Evolutionary conservation across 495 filamentous ascomycete species (phyloP).

Genomic region (Neurospora tetraspora): DNA sequence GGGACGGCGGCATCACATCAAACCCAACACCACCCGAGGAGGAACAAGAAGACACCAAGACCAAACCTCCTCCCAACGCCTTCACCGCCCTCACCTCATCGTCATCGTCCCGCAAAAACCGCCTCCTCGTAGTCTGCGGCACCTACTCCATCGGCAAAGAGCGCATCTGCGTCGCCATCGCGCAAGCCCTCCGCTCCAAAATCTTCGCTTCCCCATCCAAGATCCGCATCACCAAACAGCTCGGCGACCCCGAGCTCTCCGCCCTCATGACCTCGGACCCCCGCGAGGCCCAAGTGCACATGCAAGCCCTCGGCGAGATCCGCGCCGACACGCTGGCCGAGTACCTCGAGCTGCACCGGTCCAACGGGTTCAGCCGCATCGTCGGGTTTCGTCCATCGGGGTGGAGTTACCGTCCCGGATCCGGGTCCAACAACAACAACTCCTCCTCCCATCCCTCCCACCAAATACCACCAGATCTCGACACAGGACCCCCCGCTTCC

Average conservation of each 20-base stretch:
- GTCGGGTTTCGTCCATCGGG: slow-evolving; percentile 90
- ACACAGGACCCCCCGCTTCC: not conserved
- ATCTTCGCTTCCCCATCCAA: slow-evolving; percentile 83
- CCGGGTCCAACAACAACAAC: not conserved
- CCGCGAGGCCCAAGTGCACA: slow-evolving; percentile 84
- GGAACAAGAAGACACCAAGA: not conserved
- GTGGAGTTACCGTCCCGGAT: slow-evolving; percentile 71
- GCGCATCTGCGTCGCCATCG: slow-evolving; percentile 86
- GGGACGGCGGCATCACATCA: not conserved
- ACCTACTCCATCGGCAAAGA: slow-evolving; percentile 99
- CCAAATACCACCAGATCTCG: not conserved
- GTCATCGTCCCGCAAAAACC: slow-evolving; percentile 14
- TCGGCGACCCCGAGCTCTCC: slow-evolving; percentile 77
- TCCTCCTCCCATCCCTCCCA: slow-evolving; percentile 17
- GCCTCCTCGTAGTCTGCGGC: slow-evolving; percentile 84
- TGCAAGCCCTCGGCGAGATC: slow-evolving; percentile 92
- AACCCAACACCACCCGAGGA: not conserved
- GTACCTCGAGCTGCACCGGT: slow-evolving; percentile 68
- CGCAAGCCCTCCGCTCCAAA: slow-evolving; percentile 73
- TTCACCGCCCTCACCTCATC: slow-evolving; percentile 15
- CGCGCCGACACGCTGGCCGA: slow-evolving; percentile 76
- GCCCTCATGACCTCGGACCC: slow-evolving; percentile 70
- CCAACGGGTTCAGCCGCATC: slow-evolving; percentile 62
- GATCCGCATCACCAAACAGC: slow-evolving; percentile 67
- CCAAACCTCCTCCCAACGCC: slow-evolving; percentile 7